Conservation (phyloP, 176 grass and related monocot species). For the Aegilops longissima region DNA sequence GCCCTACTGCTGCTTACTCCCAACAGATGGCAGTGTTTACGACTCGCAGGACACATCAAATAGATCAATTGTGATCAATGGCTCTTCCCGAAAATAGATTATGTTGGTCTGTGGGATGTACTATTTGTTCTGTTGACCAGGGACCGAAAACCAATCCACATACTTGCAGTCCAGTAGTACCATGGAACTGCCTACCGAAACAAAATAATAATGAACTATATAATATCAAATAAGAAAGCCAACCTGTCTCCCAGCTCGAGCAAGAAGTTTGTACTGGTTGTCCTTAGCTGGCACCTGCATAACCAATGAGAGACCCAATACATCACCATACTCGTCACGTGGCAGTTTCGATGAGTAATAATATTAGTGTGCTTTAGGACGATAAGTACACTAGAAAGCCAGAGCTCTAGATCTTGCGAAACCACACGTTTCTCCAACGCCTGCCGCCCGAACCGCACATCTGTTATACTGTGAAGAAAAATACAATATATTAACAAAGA, state of each 20-base stretch:
- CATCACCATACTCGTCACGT: background rate
- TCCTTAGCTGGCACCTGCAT: slow-evolving; percentile 76
- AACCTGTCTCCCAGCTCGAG: slow-evolving; percentile 98
- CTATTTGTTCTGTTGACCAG: slow-evolving; percentile 1
- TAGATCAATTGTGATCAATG: background rate
- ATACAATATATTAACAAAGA: background rate
- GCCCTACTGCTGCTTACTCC: background rate
- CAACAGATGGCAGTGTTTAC: background rate
- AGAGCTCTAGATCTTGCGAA: slow-evolving; percentile 95
- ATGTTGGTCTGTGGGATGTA: background rate
- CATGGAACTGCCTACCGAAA: background rate
- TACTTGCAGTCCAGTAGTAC: background rate
- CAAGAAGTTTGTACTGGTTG: slow-evolving; percentile 91
- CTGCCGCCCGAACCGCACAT: slow-evolving; percentile 74
- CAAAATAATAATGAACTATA: background rate
- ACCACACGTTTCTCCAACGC: slow-evolving; percentile 92
- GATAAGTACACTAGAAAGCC: slow-evolving; percentile 84
- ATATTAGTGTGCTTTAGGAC: background rate
- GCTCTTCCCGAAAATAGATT: background rate
- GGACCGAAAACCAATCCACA: background rate
- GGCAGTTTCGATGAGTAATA: background rate
- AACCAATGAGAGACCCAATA: slow-evolving; percentile 10
- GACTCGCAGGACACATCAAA: background rate
- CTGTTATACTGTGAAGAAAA: slow-evolving; percentile 68
- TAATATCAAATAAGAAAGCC: slow-evolving; percentile 7